A percentile compares a stretch with the other conserved stretches of the same genome.
Conservation (phyloP, 192 early-diverging fungal genomes). For the Pecoramyces ruminantium region DNA sequence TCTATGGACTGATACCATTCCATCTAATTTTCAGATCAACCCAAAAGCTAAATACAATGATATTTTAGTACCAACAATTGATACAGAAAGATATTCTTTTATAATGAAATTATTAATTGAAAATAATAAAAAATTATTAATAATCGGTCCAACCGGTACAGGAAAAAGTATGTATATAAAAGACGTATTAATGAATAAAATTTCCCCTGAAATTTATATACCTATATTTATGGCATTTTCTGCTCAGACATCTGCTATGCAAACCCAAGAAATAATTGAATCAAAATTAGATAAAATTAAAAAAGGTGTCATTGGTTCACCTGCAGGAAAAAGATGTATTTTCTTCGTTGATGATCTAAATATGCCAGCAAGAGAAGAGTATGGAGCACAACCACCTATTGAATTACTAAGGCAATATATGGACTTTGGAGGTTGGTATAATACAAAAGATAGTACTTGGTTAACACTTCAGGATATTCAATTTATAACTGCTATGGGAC, state of each 20-base stretch:
- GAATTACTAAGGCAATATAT: constrained; percentile 42
- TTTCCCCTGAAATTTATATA: constrained; percentile 25
- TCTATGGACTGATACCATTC: constrained; percentile 27
- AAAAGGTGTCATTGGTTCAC: constrained; percentile 39
- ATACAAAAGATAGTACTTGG: constrained; percentile 42
- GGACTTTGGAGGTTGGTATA: constrained; percentile 48
- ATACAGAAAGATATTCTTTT: constrained; percentile 34
- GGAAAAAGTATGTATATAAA: constrained; percentile 45
- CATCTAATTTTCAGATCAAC: constrained; percentile 19
- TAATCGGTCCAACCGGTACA: constrained; percentile 39
- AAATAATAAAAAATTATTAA: constrained; percentile 29
- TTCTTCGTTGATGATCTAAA: constrained; percentile 46
- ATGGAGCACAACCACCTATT: constrained; percentile 45
- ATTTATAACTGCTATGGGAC: constrained; percentile 41
- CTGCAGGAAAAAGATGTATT: constrained; percentile 27
- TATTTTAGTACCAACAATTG: constrained; percentile 38
- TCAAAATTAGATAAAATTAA: constrained; percentile 38
- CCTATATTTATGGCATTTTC: constrained; percentile 38
- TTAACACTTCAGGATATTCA: constrained; percentile 38
- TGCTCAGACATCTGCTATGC: constrained; percentile 37
- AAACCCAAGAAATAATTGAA: constrained; percentile 42
- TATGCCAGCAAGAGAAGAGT: constrained; percentile 37
- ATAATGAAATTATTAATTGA: constrained; percentile 23
- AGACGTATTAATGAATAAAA: constrained; percentile 25
- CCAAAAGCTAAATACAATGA: constrained; percentile 36